Base-by-base conservation (phyloP, 257 asterid genomes). In the Capsicum pubescens region DNA sequence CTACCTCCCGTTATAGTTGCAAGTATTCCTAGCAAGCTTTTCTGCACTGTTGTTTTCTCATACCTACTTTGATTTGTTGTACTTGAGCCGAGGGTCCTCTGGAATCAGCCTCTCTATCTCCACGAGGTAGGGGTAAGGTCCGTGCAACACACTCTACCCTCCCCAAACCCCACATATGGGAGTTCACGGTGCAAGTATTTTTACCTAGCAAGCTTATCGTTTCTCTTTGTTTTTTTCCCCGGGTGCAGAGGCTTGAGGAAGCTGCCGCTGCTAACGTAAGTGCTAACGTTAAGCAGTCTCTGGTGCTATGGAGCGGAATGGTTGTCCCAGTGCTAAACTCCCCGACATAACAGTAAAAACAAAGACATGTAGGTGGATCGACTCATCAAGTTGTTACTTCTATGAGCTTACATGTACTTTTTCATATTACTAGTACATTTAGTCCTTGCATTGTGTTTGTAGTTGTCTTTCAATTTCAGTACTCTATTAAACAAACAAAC, bases 381-480 rank as follows among this genome's bases (percentile, higher is more conserved):
- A 69, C 78, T 69, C 78, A 69, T 16, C 77, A 39, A 69, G 78
- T 42, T 42, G 50, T 54, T 16, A 50, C 61, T 13, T 21, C 81
- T 21, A 76, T 54, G 48, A 52, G 64, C 61, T 44, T 76, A 76
- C 81, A 76, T 54, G 81, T 55, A 76, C 81, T 52, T 77, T 14
- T 26, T 14, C 32, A 54, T 52, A 8, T 21, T 54, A 77, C 64
- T 32, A 32, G 26, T 54, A 14, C 64, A 32, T 54, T 54, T 35
- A 77, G 50, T 77, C 82, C 9, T 77, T 32, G 82, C 48, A 54
- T 42, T 54, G 82, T 77, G 26, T 77, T 77, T 52, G 16, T 77
- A 14, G 61, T 77, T 77, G 48, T 52, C 7, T 13, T 76, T 54
- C 48, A 26, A 52, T 50, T 77, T 77, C 64, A 54, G 8, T 26